A percentile compares a stretch with the other conserved stretches of the same genome.
These are phyloP conservation scores for Chaetomium tenue DNA, from an alignment of 495 filamentous ascomycete genomes.

Conservation along the genomic window DNA sequence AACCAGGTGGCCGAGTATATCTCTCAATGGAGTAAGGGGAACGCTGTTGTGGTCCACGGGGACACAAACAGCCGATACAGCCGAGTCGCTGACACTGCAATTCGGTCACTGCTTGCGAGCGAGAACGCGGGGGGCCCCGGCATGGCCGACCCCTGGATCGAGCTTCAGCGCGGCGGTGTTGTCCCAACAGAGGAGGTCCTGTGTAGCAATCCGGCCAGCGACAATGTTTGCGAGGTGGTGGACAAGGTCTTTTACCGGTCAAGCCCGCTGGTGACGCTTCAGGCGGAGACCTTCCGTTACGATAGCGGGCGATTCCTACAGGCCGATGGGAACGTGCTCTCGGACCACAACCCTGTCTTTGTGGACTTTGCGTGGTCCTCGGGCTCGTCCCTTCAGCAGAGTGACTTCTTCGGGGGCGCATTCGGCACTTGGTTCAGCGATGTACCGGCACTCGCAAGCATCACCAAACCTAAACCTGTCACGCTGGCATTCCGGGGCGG, in stretches of 20 bases:
- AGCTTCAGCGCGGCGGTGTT: conserved; percentile 45
- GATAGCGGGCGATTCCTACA: conserved; percentile 52
- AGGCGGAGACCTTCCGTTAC: conserved; percentile 49
- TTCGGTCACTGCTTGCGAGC: conserved; percentile 40
- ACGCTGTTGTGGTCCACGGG: conserved; percentile 59
- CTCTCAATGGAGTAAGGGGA: conserved; percentile 50
- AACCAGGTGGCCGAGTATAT: conserved; percentile 57
- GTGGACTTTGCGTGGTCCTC: conserved; percentile 54
- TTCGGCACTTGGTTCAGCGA: conserved; percentile 60
- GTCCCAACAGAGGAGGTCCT: conserved; percentile 46
- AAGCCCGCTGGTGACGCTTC: conserved; percentile 45
- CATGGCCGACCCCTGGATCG: conserved; percentile 55
- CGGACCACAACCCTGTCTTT: conserved; percentile 60
- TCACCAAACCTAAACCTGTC: conserved; percentile 35
- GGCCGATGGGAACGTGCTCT: conserved; percentile 52
- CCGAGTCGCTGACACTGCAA: conserved; percentile 48
- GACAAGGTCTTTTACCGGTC: conserved; percentile 63
- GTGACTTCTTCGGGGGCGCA: conserved; percentile 52
- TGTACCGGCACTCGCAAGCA: conserved; percentile 35
- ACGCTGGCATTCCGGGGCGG: conserved; percentile 51
- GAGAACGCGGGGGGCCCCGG: conserved; percentile 34
- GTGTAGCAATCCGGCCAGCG: conserved; percentile 51
- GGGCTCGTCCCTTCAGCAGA: conserved; percentile 43
- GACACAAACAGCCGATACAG: conserved; percentile 62
- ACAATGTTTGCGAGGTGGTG: conserved; percentile 56